A percentile compares a stretch with the other conserved stretches of the same genome.
phyloP scores from a whole-genome alignment of 768 basidiomycete genomes.

The Phanerodontia chrysosporium region DNA sequence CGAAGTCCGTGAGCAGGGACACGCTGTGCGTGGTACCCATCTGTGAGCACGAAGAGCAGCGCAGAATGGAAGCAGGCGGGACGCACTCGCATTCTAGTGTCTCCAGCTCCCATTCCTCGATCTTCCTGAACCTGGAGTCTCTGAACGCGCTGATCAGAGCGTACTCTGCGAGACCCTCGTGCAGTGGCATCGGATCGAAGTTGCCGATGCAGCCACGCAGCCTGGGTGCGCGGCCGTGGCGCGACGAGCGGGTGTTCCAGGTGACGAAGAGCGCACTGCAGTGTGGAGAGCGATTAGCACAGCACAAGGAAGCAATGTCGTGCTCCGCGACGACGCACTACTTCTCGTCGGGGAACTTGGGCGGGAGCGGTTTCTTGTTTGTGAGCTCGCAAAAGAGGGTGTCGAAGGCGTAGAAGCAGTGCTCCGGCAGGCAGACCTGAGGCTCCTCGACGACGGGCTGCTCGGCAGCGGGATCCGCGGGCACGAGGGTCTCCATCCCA shows the following conservation, averaged over 20 bases:
- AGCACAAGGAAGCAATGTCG: neutral
- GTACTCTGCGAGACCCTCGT: slow-evolving; percentile 80
- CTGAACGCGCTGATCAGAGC: slow-evolving; percentile 88
- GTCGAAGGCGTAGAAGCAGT: slow-evolving; percentile 82
- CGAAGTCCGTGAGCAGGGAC: slow-evolving; percentile 92
- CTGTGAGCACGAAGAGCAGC: neutral
- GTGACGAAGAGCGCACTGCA: slow-evolving; percentile 93
- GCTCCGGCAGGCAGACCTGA: slow-evolving; percentile 60
- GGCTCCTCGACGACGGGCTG: slow-evolving; percentile 34
- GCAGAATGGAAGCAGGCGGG: slow-evolving; percentile 1
- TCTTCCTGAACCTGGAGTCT: slow-evolving; percentile 81
- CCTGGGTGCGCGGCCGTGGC: slow-evolving; percentile 53
- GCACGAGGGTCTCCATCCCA: slow-evolving; percentile 50
- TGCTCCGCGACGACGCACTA: slow-evolving; percentile 54
- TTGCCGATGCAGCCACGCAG: slow-evolving; percentile 94
- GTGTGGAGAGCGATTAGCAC: neutral
- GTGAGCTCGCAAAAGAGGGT: slow-evolving; percentile 75
- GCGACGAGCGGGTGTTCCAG: slow-evolving; percentile 77
- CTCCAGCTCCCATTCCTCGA: slow-evolving; percentile 72
- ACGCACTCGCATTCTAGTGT: slow-evolving; percentile 85
- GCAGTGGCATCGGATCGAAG: slow-evolving; percentile 74
- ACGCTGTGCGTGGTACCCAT: slow-evolving; percentile 49
- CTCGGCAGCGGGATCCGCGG: slow-evolving; percentile 44
- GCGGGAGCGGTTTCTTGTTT: slow-evolving; percentile 47
- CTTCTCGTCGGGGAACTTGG: slow-evolving; percentile 67